phyloP scores from a whole-genome alignment of 768 basidiomycete genomes.

The Lentinula raphanica region DNA sequence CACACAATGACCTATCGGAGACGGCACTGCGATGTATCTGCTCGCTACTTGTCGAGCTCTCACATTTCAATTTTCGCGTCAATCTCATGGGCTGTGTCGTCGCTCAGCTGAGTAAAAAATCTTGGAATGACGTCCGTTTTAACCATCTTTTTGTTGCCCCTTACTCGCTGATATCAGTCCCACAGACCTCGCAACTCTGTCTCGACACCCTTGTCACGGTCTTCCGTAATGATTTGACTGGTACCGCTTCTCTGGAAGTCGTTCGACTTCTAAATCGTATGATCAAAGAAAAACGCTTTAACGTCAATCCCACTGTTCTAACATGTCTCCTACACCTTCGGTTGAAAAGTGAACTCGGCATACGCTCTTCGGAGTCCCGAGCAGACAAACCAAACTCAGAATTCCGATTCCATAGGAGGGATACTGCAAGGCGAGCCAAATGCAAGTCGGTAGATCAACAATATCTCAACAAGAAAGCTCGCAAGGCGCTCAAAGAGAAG shows the following conservation, averaged over 20 bases:
- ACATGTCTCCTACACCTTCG: conserved; percentile 81
- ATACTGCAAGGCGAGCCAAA: conserved; percentile 41
- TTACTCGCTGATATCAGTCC: conserved; percentile 10
- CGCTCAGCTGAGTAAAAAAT: conserved; percentile 72
- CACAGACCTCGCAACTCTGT: conserved; percentile 81
- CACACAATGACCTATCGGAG: conserved; percentile 57
- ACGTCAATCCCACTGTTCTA: conserved; percentile 85
- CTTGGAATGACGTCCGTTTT: conserved; percentile 79
- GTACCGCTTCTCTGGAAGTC: conserved; percentile 76
- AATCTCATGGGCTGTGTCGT: conserved; percentile 90
- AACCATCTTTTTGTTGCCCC: conserved; percentile 6
- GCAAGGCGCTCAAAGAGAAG: conserved; percentile 79
- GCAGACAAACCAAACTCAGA: conserved; percentile 43
- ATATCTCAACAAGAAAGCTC: conserved; percentile 89
- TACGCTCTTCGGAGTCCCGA: conserved; percentile 69
- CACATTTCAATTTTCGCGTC: conserved; percentile 94
- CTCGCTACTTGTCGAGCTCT: conserved; percentile 71
- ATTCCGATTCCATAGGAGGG: conserved; percentile 37
- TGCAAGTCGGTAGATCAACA: conserved; percentile 56
- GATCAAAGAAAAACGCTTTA: conserved; percentile 90
- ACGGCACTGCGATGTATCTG: conserved; percentile 83
- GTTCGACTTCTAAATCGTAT: conserved; percentile 91
- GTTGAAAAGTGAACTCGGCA: conserved; percentile 78
- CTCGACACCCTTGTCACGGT: conserved; percentile 75
- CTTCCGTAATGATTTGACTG: conserved; percentile 78